A percentile compares a stretch with the other conserved stretches of the same genome.
Evolutionary conservation across 108 stramenopile genomes (phyloP).

Genomic region (Cafeteria roenbergensis): DNA sequence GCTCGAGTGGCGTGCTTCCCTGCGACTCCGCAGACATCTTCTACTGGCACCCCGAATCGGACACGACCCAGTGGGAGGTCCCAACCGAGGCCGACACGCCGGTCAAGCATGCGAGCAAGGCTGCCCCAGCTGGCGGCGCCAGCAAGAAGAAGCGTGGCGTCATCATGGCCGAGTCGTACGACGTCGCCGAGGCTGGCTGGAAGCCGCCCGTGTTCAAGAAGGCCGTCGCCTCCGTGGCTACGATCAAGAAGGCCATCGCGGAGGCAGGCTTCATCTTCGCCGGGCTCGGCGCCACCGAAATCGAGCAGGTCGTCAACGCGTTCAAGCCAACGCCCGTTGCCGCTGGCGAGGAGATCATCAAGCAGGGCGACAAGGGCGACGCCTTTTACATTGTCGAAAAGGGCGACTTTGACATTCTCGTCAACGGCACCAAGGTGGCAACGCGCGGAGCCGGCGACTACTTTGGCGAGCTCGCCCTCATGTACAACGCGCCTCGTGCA

Average conservation of each 20-base stretch:
- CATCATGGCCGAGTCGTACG: constrained; percentile 11
- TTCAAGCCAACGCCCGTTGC: background rate
- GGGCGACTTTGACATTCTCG: constrained; percentile 31
- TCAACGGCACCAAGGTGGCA: constrained; percentile 8
- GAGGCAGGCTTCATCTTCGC: constrained; percentile 12
- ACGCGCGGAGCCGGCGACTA: constrained; percentile 18
- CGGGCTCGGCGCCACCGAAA: constrained; percentile 10
- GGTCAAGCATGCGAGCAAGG: background rate
- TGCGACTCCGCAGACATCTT: too few species aligned
- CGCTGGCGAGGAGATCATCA: constrained; percentile 55
- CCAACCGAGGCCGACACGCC: background rate
- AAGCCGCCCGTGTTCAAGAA: background rate
- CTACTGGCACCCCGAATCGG: background rate
- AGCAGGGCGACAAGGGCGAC: constrained; percentile 74
- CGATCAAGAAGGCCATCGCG: background rate
- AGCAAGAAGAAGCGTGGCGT: constrained; percentile 10
- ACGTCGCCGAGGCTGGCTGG: background rate
- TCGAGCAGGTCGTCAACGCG: constrained; percentile 11
- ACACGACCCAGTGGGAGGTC: constrained; percentile 1
- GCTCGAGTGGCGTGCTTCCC: too few species aligned
- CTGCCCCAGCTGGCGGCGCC: background rate
- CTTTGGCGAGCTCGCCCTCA: constrained; percentile 34
- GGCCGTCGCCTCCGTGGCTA: background rate
- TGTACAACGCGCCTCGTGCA: constrained; percentile 32
- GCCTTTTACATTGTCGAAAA: constrained; percentile 81